Conservation (phyloP, 1,284 basidiomycete genomes). For the Microbotryomycetes sp. region DNA sequence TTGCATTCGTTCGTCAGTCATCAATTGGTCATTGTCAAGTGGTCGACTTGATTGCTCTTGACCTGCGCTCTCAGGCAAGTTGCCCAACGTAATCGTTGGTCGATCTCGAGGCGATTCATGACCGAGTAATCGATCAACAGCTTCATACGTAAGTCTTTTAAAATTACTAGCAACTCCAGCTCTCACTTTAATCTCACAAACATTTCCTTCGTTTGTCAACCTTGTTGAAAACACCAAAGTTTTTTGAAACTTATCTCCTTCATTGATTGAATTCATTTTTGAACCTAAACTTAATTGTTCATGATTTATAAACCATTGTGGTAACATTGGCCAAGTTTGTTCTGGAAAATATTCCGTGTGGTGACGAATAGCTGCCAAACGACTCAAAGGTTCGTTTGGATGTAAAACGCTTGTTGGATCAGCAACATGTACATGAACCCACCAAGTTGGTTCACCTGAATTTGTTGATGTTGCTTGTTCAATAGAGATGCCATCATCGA, state of each 20-base stretch:
- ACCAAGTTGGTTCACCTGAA: conserved; percentile 46
- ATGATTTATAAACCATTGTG: conserved; percentile 43
- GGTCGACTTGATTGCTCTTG: conserved; percentile 1
- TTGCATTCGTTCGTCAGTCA: not conserved
- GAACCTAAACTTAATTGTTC: conserved; percentile 56
- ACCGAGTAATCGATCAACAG: conserved; percentile 57
- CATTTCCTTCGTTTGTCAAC: conserved; percentile 57
- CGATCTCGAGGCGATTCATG: conserved; percentile 14
- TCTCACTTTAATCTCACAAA: conserved; percentile 64
- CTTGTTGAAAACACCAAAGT: conserved; percentile 78
- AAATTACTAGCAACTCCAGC: conserved; percentile 68
- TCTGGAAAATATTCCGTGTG: conserved; percentile 61
- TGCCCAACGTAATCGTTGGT: not conserved
- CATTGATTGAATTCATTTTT: too few species aligned
- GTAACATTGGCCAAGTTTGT: conserved; percentile 63
- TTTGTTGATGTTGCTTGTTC: conserved; percentile 46
- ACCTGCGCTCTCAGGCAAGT: not conserved
- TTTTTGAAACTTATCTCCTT: conserved; percentile 42
- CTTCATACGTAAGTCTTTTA: conserved; percentile 60
- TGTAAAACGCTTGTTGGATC: conserved; percentile 77
- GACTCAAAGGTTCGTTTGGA: not conserved
- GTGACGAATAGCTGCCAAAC: conserved; percentile 50
- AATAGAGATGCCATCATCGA: conserved; percentile 90
- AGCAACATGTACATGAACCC: conserved; percentile 90
- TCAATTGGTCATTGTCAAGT: conserved; percentile 18